Percentiles rank a stretch among this genome's conserved stretches.
These are phyloP conservation scores for Cercophora sp. DNA, from an alignment of 495 filamentous ascomycete species.

Conservation along the genomic window DNA sequence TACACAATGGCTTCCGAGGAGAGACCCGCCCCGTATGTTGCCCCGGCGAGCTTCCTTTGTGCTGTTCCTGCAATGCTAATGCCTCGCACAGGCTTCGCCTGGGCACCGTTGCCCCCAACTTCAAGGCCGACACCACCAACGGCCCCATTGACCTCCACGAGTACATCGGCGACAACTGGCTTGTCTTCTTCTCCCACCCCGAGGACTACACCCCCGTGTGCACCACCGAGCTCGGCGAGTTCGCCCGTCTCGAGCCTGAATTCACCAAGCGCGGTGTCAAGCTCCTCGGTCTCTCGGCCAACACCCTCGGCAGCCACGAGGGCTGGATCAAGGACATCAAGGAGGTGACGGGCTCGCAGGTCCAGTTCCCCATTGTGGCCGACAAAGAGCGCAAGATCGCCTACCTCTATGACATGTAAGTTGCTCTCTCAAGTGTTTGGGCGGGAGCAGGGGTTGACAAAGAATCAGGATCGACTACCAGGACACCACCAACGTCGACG, in stretches of 20 bases:
- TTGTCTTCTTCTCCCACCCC: constrained; percentile 95
- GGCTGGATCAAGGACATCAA: constrained; percentile 95
- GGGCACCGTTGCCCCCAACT: constrained; percentile 86
- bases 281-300: constrained; percentile 90
- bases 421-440: too few species aligned
- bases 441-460: too few species aligned
- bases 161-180: constrained; percentile 92
- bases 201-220: constrained; percentile 93
- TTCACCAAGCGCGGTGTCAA: constrained; percentile 91
- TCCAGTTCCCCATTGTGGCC: constrained; percentile 94
- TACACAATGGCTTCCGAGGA: constrained; percentile 51
- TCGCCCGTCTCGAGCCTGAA: constrained; percentile 93
- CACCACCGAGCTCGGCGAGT: constrained; percentile 97
- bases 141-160: constrained; percentile 96
- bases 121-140: constrained; percentile 85
- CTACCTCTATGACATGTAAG: constrained; percentile 89
- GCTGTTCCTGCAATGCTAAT: constrained; percentile 9
- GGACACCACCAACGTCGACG: constrained; percentile 78
- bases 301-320: constrained; percentile 62
- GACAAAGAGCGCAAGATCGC: constrained; percentile 95
- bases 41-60: too few species aligned
- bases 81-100: constrained; percentile 66
- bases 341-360: constrained; percentile 76
- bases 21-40: constrained; percentile 46
- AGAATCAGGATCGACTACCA: constrained; percentile 77